Percentiles rank a stretch among this genome's conserved stretches.
Conservation (phyloP, 495 filamentous ascomycete species). For the Tuber umbilicatum region DNA sequence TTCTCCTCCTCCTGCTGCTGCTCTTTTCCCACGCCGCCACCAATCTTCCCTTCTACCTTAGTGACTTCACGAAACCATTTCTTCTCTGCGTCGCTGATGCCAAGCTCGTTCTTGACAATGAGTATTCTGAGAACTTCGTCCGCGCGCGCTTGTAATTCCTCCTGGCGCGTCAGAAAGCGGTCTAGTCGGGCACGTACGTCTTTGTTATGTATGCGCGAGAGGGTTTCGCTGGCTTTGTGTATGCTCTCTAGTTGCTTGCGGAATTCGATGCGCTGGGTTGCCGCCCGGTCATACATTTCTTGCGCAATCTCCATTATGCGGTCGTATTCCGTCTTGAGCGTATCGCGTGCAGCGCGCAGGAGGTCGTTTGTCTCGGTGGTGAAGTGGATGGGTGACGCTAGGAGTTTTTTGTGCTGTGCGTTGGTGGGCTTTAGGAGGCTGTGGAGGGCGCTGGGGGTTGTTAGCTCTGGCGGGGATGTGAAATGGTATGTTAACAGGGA, state of each 20-base stretch:
- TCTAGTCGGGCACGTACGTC: slow-evolving; percentile 26
- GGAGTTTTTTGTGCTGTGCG: slow-evolving; percentile 15
- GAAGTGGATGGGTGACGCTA: slow-evolving; percentile 28
- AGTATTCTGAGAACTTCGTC: slow-evolving; percentile 32
- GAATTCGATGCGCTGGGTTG: slow-evolving; percentile 37
- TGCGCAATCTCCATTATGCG: slow-evolving; percentile 37
- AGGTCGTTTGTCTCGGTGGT: slow-evolving; percentile 31
- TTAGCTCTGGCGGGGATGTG: slow-evolving; percentile 23
- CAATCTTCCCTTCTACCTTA: slow-evolving; percentile 28
- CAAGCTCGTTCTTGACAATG: slow-evolving; percentile 30
- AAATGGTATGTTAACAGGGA: slow-evolving; percentile 27
- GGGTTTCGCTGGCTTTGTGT: slow-evolving; percentile 19
- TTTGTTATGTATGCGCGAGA: slow-evolving; percentile 17
- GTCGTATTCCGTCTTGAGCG: slow-evolving; percentile 35
- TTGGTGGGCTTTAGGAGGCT: slow-evolving; percentile 9
- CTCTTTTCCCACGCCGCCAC: slow-evolving; percentile 15
- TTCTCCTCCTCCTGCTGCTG: slow-evolving; percentile 13
- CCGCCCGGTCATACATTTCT: slow-evolving; percentile 38
- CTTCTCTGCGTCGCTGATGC: slow-evolving; percentile 38
- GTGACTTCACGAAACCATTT: slow-evolving; percentile 34
- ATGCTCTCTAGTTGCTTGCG: slow-evolving; percentile 34
- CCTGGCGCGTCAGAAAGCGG: slow-evolving; percentile 30
- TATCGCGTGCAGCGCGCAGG: slow-evolving; percentile 27
- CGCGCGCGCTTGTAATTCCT: slow-evolving; percentile 36
- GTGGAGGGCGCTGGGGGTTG: slow-evolving; percentile 17